phyloP scores from a whole-genome alignment of 2,329 filamentous ascomycete species.

The Trichoderma pleuroti region DNA sequence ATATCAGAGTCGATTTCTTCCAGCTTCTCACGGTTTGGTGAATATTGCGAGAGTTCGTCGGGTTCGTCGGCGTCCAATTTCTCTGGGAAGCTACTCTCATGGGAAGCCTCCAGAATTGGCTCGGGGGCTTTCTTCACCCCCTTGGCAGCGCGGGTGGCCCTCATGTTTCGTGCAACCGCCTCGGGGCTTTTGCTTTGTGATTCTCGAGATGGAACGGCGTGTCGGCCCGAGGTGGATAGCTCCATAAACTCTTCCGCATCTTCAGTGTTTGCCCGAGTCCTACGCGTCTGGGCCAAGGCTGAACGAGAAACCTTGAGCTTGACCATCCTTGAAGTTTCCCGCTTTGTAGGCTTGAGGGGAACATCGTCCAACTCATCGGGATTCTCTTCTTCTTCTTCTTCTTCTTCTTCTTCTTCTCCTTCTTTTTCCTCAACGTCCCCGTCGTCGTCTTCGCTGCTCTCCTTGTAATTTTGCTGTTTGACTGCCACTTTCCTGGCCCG shows the following conservation, averaged over 20 bases:
- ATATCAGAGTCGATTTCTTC: slow-evolving; percentile 32
- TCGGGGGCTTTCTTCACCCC: slow-evolving; percentile 47
- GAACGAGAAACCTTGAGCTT: slow-evolving; percentile 42
- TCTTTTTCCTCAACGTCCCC: slow-evolving; percentile 28
- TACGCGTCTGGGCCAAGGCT: slow-evolving; percentile 34
- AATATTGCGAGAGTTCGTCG: slow-evolving; percentile 38
- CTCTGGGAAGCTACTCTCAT: slow-evolving; percentile 46
- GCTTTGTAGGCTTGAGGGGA: slow-evolving; percentile 27
- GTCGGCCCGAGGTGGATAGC: slow-evolving; percentile 58
- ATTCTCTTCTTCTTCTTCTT: slow-evolving; percentile 25
- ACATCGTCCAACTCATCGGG: slow-evolving; percentile 26
- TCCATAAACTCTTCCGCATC: slow-evolving; percentile 55
- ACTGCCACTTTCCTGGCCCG: slow-evolving; percentile 47
- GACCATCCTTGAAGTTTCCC: slow-evolving; percentile 39
- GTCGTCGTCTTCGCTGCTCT: slow-evolving; percentile 42
- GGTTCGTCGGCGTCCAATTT: slow-evolving; percentile 35
- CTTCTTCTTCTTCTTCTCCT: slow-evolving; percentile 28
- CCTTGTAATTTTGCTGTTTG: slow-evolving; percentile 45
- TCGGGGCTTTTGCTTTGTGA: slow-evolving; percentile 58
- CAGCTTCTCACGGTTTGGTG: slow-evolving; percentile 22
- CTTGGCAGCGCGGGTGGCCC: slow-evolving; percentile 50
- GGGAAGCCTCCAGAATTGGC: slow-evolving; percentile 51
- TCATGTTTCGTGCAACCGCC: slow-evolving; percentile 38
- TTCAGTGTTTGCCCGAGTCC: slow-evolving; percentile 54
- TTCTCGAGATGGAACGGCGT: slow-evolving; percentile 47